Base-by-base conservation (phyloP, 2,329 filamentous ascomycete species). In the Aspergillus persii region DNA sequence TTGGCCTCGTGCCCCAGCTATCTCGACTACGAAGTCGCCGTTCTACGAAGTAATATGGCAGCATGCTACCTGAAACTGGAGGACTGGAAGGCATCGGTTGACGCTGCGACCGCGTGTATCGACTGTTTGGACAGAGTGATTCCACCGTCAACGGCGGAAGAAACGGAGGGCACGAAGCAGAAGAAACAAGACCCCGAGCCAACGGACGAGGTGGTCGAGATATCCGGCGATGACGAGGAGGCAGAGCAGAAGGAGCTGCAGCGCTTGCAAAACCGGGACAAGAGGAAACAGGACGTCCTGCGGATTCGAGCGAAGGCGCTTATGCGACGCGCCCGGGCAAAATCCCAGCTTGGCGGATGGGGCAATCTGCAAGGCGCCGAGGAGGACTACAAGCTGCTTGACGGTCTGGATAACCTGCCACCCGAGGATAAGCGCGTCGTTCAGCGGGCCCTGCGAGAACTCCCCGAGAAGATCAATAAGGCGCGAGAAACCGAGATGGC, bases 401-500 rank as follows among this genome's bases (percentile, higher is more conserved):
- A 87, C 72, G 75, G 79, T 3, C 72, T 79, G 69, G 70, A 71
- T n/a, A 86, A 84, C 62, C 79, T 97, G 2, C 83, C 86, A 0
- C 69, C 81, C 0, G 81, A 85, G 8, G 93, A 97, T 69, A 80
- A 79, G 71, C 86, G 83, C 68, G 84, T 89, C 15, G 89, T 96
- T 1, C 81, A 86, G 54, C 76, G 80, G 30, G 89, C 92, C 66
- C 79, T 96, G 60, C 76, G 81, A 12, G 78, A 80, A 26, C 76
- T 98, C 44, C 91, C 91, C 1, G 79, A 83, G 1, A 82, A 83
- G 62, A 84, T 92, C 53, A 90, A 94, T 64, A 84, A 84, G 18
- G 92, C 93, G 1, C 91, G 92, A 77, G 89, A 96, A 70, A 84
- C 84, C 66, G 95, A 99, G 77, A 91, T 95, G 84, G 88, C 85